Base-by-base conservation (phyloP, 345 rosid species). In the Carallia pectinifolia region DNA sequence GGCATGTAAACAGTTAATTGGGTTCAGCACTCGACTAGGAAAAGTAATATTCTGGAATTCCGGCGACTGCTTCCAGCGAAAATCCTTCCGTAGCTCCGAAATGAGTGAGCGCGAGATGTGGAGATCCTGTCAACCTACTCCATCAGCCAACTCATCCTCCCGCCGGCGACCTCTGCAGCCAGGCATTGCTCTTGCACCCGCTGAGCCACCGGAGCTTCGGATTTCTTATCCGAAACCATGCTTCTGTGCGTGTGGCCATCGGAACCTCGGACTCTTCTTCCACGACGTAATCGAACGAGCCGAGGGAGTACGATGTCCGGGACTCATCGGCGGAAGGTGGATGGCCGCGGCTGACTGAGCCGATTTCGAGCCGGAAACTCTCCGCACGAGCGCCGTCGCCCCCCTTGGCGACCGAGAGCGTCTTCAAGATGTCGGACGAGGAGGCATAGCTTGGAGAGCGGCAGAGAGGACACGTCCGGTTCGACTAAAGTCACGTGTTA, bases 381-480 rank as follows among this genome's bases (percentile, higher is more conserved):
- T 79, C 86, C 30, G 71, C 75, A 27, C 73, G 75, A 5, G 62
- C 70, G 17, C 53, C 59, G 27, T 23, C 53, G 1, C 16, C 44
- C 3, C 48, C 74, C 36, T 23, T 61, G 23, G 34, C 7, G 34
- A 80, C 53, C 0, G 88, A 77, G 6, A 87, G 65, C 6, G 90
- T 50, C 74, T 85, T 90, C 48, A 80, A 71, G 47, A 89, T 53
- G 73, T 90, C 92, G 3, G 96, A 77, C 0, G 90, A 93, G 8
- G 97, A 79, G n/a, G 85, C 86, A 61, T 77, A 80, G 65, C 90
- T 78, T 6, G 91, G 73, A 38, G 96, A 92, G 6, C 97, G 97
- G 55, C 97, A 95, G 33, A 95, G 89, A 18, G 99, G 99, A 78
- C 99, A 95, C 0, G 97, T 87, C 16, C 83, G 93, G 66, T 89